Evolutionary conservation across 83 land plant species (phyloP).

Genomic region (Picea abies): DNA sequence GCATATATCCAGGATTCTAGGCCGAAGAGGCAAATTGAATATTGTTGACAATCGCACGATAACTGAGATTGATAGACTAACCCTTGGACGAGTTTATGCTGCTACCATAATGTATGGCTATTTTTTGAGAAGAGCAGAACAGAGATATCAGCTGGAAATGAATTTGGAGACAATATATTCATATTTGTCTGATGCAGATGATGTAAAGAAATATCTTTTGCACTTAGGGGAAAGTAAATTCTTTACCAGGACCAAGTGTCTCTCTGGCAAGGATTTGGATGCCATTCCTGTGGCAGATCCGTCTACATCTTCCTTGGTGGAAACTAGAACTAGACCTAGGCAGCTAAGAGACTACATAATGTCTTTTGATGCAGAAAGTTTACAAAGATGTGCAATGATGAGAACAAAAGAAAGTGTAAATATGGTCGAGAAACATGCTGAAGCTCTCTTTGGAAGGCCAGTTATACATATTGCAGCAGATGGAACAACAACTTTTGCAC

Average conservation of each 20-base stretch:
- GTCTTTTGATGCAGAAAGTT: slow-evolving; percentile 49
- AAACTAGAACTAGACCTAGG: slow-evolving; percentile 18
- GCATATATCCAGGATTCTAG: slow-evolving; percentile 50
- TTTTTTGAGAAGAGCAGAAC: slow-evolving; percentile 57
- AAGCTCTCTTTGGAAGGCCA: slow-evolving; percentile 65
- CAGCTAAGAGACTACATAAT: slow-evolving; percentile 49
- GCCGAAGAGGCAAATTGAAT: slow-evolving; percentile 41
- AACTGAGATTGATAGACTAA: slow-evolving; percentile 35
- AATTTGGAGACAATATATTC: slow-evolving; percentile 25
- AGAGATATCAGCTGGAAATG: slow-evolving; percentile 55
- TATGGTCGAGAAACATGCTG: slow-evolving; percentile 66
- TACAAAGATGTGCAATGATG: slow-evolving; percentile 65
- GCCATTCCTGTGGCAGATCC: slow-evolving; percentile 17
- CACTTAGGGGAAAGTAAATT: slow-evolving; percentile 16
- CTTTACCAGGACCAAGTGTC: not conserved
- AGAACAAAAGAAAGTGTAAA: slow-evolving; percentile 54
- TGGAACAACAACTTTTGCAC: slow-evolving; percentile 27
- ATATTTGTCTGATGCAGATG: not conserved
- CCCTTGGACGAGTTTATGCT: slow-evolving; percentile 61
- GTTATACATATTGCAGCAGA: slow-evolving; percentile 24
- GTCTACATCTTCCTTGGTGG: slow-evolving; percentile 13
- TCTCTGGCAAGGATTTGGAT: not conserved
- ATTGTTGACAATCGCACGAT: slow-evolving; percentile 39
- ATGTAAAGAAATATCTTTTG: slow-evolving; percentile 16
- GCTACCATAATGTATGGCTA: slow-evolving; percentile 79